Evolutionary conservation across 169 alveolate genomes (phyloP).

Genomic region (Hammondia hammondi): DNA sequence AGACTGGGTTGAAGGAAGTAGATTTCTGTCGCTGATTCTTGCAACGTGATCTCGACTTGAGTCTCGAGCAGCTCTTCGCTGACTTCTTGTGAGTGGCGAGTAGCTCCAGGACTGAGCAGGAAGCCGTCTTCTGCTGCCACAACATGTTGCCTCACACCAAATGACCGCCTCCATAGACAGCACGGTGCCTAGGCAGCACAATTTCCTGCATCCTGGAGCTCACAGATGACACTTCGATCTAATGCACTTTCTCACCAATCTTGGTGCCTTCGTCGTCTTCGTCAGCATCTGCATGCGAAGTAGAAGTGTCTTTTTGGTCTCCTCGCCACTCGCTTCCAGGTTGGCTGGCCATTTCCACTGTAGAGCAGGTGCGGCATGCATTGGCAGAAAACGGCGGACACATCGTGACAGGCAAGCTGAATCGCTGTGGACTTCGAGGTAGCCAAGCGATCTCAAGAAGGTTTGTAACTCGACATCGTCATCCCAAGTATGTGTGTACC

Average conservation of each 20-base stretch:
- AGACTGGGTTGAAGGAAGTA: conserved; percentile 19
- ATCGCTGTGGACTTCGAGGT: no score
- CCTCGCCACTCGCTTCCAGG: neutral
- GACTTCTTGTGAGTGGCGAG: neutral
- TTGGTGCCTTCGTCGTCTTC: neutral
- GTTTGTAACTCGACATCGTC: no score
- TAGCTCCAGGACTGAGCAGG: neutral
- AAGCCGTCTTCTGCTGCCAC: neutral
- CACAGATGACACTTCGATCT: neutral
- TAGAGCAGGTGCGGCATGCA: no score
- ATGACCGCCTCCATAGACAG: neutral
- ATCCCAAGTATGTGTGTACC: no score
- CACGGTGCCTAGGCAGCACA: neutral
- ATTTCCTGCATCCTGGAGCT: no score
- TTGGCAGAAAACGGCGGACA: no score
- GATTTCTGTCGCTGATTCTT: conserved; percentile 22
- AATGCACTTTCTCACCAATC: neutral
- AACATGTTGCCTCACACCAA: neutral
- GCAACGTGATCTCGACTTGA: neutral
- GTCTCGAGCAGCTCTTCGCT: conserved; percentile 26
- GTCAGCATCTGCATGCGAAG: neutral
- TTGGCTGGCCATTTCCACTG: neutral
- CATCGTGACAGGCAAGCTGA: no score
- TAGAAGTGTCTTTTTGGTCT: neutral
- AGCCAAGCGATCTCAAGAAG: no score